phyloP scores from a whole-genome alignment of 2,329 filamentous ascomycete species.

The Trichoderma sp. region DNA sequence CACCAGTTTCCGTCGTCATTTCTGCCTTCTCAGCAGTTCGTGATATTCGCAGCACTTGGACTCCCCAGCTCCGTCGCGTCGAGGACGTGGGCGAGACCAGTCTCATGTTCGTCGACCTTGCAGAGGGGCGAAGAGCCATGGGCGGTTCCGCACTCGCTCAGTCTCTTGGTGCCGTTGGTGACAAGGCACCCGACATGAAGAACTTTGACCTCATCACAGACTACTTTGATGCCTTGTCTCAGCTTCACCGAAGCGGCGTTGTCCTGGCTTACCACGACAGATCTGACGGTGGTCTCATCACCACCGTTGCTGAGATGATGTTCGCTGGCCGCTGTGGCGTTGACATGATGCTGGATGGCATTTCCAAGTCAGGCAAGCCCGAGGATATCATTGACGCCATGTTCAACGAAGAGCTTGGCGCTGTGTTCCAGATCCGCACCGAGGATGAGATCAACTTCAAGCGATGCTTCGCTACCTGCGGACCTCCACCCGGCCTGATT shows the following conservation, averaged over 20 bases:
- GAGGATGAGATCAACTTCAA: constrained; percentile 82
- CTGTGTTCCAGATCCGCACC: constrained; percentile 91
- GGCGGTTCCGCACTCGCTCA: constrained; percentile 92
- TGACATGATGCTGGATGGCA: constrained; percentile 78
- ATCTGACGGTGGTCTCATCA: constrained; percentile 89
- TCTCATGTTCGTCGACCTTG: constrained; percentile 88
- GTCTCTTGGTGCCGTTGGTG: constrained; percentile 80
- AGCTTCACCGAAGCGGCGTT: constrained; percentile 58
- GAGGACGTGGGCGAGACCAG: constrained; percentile 89
- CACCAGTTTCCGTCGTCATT: constrained; percentile 87
- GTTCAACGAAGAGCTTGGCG: constrained; percentile 96
- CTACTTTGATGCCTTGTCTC: constrained; percentile 82
- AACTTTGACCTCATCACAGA: constrained; percentile 80
- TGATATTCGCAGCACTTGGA: constrained; percentile 87
- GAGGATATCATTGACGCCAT: constrained; percentile 72
- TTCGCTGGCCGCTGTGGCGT: constrained; percentile 91
- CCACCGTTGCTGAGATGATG: constrained; percentile 94
- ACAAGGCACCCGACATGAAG: constrained; percentile 82
- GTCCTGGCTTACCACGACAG: constrained; percentile 95
- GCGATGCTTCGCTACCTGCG: constrained; percentile 86
- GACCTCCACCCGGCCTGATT: constrained; percentile 78
- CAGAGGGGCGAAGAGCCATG: constrained; percentile 75
- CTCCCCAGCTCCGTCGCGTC: constrained; percentile 77
- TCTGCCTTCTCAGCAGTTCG: constrained; percentile 86
- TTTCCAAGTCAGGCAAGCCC: constrained; percentile 62